These are phyloP conservation scores for Amanita fuliginea DNA, from an alignment of 768 basidiomycete species.

Conservation along the genomic window DNA sequence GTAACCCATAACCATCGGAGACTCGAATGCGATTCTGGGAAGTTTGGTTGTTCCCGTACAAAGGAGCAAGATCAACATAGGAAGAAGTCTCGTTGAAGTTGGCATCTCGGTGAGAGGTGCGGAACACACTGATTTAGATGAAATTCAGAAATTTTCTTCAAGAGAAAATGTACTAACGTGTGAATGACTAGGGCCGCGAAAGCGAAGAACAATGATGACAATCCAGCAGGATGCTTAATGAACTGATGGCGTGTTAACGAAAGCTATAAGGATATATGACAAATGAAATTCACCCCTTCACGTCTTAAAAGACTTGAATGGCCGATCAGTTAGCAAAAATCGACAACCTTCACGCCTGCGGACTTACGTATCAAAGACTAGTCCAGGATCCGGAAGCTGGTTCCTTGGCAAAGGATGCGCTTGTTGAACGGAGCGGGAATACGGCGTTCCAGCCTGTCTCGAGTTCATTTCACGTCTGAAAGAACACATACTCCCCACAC, in stretches of 20 bases:
- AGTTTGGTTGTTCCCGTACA: conserved; percentile 67
- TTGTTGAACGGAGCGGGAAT: conserved; percentile 77
- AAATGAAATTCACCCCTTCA: conserved; percentile 37
- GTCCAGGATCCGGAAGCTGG: conserved; percentile 67
- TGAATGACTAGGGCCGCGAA: conserved; percentile 81
- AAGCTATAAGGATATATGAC: background rate
- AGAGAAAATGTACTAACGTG: conserved; percentile 26
- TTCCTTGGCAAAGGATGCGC: conserved; percentile 49
- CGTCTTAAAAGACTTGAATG: conserved; percentile 45
- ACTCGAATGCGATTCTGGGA: conserved; percentile 46
- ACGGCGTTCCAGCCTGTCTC: conserved; percentile 53
- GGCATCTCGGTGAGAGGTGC: conserved; percentile 55
- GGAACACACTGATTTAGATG: conserved; percentile 52
- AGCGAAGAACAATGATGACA: conserved; percentile 72
- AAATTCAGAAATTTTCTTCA: background rate
- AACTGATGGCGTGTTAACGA: conserved; percentile 34
- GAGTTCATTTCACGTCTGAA: background rate
- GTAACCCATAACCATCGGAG: conserved; percentile 51
- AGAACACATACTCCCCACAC: conserved; percentile 10
- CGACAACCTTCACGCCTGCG: background rate
- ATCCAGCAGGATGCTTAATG: conserved; percentile 63
- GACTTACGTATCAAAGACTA: conserved; percentile 66
- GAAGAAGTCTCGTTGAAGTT: conserved; percentile 78
- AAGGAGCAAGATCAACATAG: conserved; percentile 75
- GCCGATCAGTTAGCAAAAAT: background rate